phyloP scores from a whole-genome alignment of 495 filamentous ascomycete genomes.

The Penicillium steckii region DNA sequence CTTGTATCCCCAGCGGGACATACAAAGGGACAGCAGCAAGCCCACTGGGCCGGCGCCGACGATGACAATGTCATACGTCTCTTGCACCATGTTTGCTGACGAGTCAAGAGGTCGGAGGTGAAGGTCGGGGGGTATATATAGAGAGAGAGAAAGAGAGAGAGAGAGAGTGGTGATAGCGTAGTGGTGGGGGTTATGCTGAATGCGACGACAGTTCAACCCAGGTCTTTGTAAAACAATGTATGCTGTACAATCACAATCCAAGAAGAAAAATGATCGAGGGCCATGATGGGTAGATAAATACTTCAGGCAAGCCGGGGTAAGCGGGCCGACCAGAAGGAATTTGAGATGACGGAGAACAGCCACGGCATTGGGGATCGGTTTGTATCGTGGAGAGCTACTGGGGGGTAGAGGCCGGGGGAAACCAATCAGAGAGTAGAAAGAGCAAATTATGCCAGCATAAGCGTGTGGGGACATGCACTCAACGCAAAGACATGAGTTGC shows the following conservation, averaged over 20 bases:
- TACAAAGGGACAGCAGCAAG: conserved; percentile 79
- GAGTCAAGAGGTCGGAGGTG: not conserved
- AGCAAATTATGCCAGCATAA: conserved; percentile 4
- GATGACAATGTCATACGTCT: conserved; percentile 73
- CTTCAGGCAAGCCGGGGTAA: conserved; percentile 23
- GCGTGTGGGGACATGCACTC: conserved; percentile 3
- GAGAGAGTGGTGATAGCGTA: too few relatives aligned
- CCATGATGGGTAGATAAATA: conserved; percentile 35
- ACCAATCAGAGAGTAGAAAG: conserved; percentile 15
- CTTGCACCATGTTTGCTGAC: conserved; percentile 37
- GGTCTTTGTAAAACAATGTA: not conserved
- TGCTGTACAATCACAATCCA: conserved; percentile 6
- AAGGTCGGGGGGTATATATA: not conserved
- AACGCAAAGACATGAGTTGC: conserved; percentile 4
- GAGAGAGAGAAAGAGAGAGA: not conserved
- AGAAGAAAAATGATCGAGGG: conserved; percentile 15
- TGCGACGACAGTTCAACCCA: not conserved
- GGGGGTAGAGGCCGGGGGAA: not conserved
- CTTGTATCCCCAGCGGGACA: conserved; percentile 66
- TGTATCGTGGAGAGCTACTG: conserved; percentile 31
- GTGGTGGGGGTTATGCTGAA: too few relatives aligned
- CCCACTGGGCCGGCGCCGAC: conserved; percentile 89
- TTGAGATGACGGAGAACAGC: conserved; percentile 29
- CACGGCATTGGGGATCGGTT: conserved; percentile 44
- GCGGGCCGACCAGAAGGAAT: conserved; percentile 15